Evolutionary conservation across 1,284 basidiomycete genomes (phyloP), one percentile per base, ranked within the genome.

Genomic region (Laetiporus sulphureus): DNA sequence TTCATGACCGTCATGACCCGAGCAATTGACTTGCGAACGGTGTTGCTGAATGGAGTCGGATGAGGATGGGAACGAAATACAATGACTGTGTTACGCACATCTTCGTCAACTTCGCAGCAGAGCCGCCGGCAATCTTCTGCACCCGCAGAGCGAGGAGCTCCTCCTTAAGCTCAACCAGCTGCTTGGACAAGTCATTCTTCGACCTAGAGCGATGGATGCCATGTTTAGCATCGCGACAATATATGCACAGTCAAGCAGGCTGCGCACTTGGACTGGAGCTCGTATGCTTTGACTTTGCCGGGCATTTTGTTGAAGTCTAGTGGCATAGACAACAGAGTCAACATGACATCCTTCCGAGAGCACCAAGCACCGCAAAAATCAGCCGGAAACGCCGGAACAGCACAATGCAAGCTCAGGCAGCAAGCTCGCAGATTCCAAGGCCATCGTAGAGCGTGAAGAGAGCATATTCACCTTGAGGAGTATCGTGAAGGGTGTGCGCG

Each of bases 1-100:
- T 97, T 98, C 76, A 89, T 95, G 59, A 99, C 93, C 38, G 96
- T 99, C 71, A 98, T 71, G 54, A 99, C 95, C 49, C 96, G 92
- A 52, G 96, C 96, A 62, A 99, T 94, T 56, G 92, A 95, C 77
- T 99, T 99, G 77, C 96, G 94, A 67, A 97, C 90, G 56, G 90
- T 79, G 71, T 89, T 85, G 72, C 95, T 99, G 61, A n/a, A n/a
- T n/a, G n/a, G n/a, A n/a, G n/a, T n/a, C n/a, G n/a, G n/a, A n/a
- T n/a, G n/a, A n/a, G n/a, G n/a, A n/a, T n/a, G n/a, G n/a, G n/a
- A n/a, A n/a, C n/a, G n/a, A n/a, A n/a, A n/a, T n/a, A n/a, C n/a
- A n/a, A n/a, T n/a, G n/a, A n/a, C n/a, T n/a, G n/a, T n/a, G n/a
- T 12, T 33, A 73, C 89, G 65, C 67, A 98, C 95, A 99, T 98